phyloP scores from a whole-genome alignment of 2,329 filamentous ascomycete species.

The Dothistroma pini region DNA sequence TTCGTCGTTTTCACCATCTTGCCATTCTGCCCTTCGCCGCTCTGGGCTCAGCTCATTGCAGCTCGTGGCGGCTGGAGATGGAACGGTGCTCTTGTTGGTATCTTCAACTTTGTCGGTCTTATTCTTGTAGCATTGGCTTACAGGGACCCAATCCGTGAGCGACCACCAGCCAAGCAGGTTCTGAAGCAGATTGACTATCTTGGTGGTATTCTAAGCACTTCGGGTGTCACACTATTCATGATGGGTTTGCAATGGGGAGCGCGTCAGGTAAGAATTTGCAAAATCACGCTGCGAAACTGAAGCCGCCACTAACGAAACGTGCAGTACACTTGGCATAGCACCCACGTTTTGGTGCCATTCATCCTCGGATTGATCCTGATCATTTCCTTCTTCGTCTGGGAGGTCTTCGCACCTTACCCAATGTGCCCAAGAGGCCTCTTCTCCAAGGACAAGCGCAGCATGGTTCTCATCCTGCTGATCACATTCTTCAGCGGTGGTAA shows the following conservation, averaged over 20 bases:
- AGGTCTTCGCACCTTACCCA: constrained; percentile 30
- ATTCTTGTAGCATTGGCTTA: constrained; percentile 52
- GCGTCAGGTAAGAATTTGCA: constrained; percentile 14
- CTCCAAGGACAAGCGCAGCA: constrained; percentile 34
- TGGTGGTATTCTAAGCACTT: constrained; percentile 51
- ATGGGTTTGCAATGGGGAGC: constrained; percentile 39
- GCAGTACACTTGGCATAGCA: constrained; percentile 33
- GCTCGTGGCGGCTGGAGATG: constrained; percentile 52
- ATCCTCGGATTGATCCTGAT: constrained; percentile 33
- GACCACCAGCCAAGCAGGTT: constrained; percentile 39
- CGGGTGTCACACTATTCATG: constrained; percentile 51
- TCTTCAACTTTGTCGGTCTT: constrained; percentile 53
- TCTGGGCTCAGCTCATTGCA: constrained; percentile 59
- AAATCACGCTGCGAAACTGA: no score
- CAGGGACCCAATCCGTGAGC: constrained; percentile 50
- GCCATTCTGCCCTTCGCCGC: constrained; percentile 59
- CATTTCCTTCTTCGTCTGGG: constrained; percentile 34
- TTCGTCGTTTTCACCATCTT: constrained; percentile 59
- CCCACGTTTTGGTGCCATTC: constrained; percentile 35
- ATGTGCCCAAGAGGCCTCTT: constrained; percentile 35
- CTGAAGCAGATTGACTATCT: constrained; percentile 50
- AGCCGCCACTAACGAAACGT: constrained; percentile 4
- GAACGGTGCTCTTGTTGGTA: constrained; percentile 51
- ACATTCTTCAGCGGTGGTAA: constrained; percentile 41
- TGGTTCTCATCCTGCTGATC: constrained; percentile 38